phyloP scores from a whole-genome alignment of 2,329 filamentous ascomycete species.

The Pseudogymnoascus sp. region DNA sequence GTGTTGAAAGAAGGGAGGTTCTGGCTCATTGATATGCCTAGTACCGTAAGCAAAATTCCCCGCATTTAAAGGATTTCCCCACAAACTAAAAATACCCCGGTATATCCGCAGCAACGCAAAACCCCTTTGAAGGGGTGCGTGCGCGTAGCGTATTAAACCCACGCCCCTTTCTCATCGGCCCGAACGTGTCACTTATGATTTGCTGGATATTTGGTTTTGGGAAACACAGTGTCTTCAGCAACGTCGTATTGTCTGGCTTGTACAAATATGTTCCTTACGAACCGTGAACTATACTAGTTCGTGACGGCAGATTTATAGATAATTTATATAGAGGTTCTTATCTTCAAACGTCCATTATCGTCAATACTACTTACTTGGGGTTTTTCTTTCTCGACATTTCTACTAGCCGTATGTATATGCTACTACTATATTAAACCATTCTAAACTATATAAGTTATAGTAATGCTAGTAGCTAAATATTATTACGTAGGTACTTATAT shows the following conservation, averaged over 20 bases:
- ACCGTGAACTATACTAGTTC: too few species aligned
- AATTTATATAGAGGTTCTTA: too few species aligned
- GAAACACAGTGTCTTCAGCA: background rate
- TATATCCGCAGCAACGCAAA: background rate
- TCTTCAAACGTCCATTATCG: too few species aligned
- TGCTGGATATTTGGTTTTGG: background rate
- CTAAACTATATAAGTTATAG: too few species aligned
- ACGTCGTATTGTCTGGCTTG: background rate
- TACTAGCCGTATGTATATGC: too few species aligned
- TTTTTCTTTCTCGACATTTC: too few species aligned
- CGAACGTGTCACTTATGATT: background rate
- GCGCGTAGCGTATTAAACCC: background rate
- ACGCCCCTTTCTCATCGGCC: background rate
- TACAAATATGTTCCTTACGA: background rate
- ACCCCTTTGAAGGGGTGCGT: background rate
- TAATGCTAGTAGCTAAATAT: too few species aligned
- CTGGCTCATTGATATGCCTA: background rate
- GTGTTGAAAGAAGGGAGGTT: background rate
- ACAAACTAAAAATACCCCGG: background rate
- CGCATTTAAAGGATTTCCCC: constrained; percentile 6
- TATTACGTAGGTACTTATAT: too few species aligned
- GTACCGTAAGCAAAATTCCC: background rate
- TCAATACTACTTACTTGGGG: too few species aligned
- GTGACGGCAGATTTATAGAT: too few species aligned
- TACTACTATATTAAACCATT: too few species aligned